phyloP scores from a whole-genome alignment of 2,329 filamentous ascomycete genomes.

The Metarhizium anisopliae region DNA sequence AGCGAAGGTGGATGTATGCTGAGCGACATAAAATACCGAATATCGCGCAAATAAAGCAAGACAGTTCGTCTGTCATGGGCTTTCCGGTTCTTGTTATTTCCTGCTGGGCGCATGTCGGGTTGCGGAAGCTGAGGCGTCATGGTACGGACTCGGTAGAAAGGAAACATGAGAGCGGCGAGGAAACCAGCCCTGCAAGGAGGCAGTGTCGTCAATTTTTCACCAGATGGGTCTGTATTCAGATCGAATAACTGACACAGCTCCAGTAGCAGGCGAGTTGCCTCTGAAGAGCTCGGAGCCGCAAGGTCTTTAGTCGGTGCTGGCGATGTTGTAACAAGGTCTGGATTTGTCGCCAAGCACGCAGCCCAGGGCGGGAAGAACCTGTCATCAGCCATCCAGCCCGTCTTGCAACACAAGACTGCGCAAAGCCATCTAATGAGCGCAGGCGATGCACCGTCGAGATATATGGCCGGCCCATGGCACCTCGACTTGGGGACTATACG shows the following conservation, averaged over 20 bases:
- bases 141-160: not conserved
- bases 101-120: not conserved
- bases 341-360: not conserved
- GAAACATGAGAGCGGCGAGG: constrained; percentile 2
- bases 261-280: not conserved
- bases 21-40: constrained; percentile 15
- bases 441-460: not conserved
- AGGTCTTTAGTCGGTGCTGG: not conserved
- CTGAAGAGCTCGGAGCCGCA: not conserved
- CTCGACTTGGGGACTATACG: not conserved
- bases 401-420: not conserved
- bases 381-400: not conserved
- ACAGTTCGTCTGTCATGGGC: not conserved
- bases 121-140: constrained; percentile 1
- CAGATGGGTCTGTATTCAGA: not conserved
- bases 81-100: not conserved
- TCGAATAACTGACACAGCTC: constrained; percentile 1
- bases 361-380: not conserved
- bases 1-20: constrained; percentile 9
- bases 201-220: not conserved
- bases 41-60: constrained; percentile 6
- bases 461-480: not conserved
- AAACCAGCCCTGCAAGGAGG: constrained; percentile 1
- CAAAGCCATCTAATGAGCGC: not conserved
- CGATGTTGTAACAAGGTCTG: not conserved